Conservation (phyloP, 805 yeast species). For the Metschnikowia kofuensis region DNA sequence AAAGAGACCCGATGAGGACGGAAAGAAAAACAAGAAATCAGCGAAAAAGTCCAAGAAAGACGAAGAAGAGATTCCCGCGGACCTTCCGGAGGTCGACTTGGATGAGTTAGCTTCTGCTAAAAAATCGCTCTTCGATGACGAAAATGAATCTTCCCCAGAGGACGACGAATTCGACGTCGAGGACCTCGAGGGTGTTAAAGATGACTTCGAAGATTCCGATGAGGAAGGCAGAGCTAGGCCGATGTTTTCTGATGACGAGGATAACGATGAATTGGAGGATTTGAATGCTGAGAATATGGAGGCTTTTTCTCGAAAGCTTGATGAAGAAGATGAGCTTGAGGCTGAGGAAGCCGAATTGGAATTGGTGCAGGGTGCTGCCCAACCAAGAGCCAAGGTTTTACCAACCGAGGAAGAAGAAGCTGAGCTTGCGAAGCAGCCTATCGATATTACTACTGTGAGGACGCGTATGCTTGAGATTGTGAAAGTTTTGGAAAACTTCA, state of each 20-base stretch:
- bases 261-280: constrained; percentile 52
- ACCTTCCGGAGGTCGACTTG: constrained; percentile 62
- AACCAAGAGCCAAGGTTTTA: constrained; percentile 74
- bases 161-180: constrained; percentile 43
- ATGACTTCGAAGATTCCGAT: constrained; percentile 48
- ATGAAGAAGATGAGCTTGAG: constrained; percentile 50
- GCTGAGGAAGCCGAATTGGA: constrained; percentile 52
- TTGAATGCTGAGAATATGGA: constrained; percentile 84
- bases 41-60: constrained; percentile 16
- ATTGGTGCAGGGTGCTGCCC: constrained; percentile 47
- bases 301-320: constrained; percentile 65
- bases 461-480: constrained; percentile 95
- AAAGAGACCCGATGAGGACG: constrained; percentile 21
- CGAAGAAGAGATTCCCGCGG: constrained; percentile 21
- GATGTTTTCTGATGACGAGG: constrained; percentile 77
- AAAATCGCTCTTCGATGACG: constrained; percentile 75
- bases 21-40: constrained; percentile 20
- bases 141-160: constrained; percentile 46
- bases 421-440: constrained; percentile 51
- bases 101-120: constrained; percentile 68
- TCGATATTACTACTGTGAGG: constrained; percentile 78
- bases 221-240: constrained; percentile 62
- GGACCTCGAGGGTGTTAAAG: constrained; percentile 22
- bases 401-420: constrained; percentile 69
- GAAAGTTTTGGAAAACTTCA: constrained; percentile 89